Percentiles rank a stretch among this genome's conserved stretches.
phyloP scores from a whole-genome alignment of 2,329 filamentous ascomycete genomes.

The Hymenoscyphus fraxineus region DNA sequence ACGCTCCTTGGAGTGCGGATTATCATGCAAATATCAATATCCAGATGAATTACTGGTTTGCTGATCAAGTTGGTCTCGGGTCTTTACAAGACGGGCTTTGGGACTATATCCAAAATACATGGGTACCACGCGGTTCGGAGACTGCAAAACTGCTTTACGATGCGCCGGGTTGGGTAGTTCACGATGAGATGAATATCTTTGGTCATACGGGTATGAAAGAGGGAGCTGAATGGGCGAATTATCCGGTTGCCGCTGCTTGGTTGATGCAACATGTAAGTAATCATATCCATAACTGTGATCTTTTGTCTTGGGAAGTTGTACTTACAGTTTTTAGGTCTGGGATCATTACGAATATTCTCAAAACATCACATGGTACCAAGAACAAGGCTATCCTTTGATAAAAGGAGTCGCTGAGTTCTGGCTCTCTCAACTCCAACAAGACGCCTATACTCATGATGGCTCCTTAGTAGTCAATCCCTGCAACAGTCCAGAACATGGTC shows the following conservation, averaged over 20 bases:
- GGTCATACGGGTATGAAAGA: slow-evolving; percentile 52
- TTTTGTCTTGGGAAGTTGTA: neutral
- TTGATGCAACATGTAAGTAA: slow-evolving; percentile 54
- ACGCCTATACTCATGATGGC: slow-evolving; percentile 47
- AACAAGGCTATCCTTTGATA: slow-evolving; percentile 49
- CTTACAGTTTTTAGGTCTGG: slow-evolving; percentile 19
- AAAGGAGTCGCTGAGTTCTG: slow-evolving; percentile 54
- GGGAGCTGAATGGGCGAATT: slow-evolving; percentile 40
- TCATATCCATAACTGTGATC: neutral
- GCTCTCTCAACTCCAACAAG: slow-evolving; percentile 50
- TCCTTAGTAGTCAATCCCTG: slow-evolving; percentile 55
- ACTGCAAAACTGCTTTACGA: slow-evolving; percentile 53
- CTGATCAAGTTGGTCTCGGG: slow-evolving; percentile 49
- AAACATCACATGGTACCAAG: slow-evolving; percentile 44
- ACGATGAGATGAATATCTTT: slow-evolving; percentile 57
- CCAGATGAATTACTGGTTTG: slow-evolving; percentile 59
- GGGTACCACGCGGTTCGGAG: slow-evolving; percentile 49
- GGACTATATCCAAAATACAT: slow-evolving; percentile 51
- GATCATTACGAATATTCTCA: slow-evolving; percentile 53
- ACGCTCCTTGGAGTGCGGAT: slow-evolving; percentile 49
- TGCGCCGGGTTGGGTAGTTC: slow-evolving; percentile 51
- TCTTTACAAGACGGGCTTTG: slow-evolving; percentile 45
- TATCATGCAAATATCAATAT: slow-evolving; percentile 58
- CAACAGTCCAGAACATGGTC: slow-evolving; percentile 55
- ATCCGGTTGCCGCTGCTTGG: slow-evolving; percentile 51